A percentile compares a stretch with the other conserved stretches of the same genome.
Evolutionary conservation across 352 stramenopile species (phyloP).

Genomic region (Globisporangium paroecandrum): DNA sequence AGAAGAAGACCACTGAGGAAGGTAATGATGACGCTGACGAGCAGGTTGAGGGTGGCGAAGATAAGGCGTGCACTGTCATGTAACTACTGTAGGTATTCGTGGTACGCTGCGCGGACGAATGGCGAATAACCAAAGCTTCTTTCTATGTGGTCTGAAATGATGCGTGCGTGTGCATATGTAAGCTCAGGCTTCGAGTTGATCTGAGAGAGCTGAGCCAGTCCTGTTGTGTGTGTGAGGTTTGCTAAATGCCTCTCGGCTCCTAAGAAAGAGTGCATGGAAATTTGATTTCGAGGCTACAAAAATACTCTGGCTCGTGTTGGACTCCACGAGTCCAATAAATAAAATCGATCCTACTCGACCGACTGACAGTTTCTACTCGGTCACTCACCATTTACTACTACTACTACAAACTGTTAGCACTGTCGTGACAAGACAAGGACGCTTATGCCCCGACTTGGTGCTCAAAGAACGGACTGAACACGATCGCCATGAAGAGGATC

Average conservation of each 20-base stretch:
- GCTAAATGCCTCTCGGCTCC: neutral
- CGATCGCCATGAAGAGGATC: conserved; percentile 51
- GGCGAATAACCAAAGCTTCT: neutral
- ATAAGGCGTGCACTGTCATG: conserved; percentile 19
- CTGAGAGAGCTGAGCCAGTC: neutral
- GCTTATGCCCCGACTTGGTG: conserved; percentile 18
- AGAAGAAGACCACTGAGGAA: conserved; percentile 12
- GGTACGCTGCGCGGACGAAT: neutral
- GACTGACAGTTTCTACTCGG: neutral
- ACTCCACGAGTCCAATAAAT: conserved; percentile 5
- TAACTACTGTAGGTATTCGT: conserved; percentile 1
- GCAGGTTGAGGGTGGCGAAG: neutral
- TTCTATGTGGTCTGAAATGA: neutral
- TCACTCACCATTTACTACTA: neutral
- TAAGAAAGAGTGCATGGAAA: neutral
- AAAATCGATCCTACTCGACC: neutral
- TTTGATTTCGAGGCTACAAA: neutral
- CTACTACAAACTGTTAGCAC: neutral
- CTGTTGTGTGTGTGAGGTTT: neutral
- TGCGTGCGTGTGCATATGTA: neutral
- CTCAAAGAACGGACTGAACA: conserved; percentile 53
- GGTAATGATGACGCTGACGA: conserved; percentile 8
- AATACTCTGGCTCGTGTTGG: neutral
- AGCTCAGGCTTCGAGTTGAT: neutral
- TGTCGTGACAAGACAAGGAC: neutral